Conservation (phyloP, 768 basidiomycete species). For the Russula brevipes region DNA sequence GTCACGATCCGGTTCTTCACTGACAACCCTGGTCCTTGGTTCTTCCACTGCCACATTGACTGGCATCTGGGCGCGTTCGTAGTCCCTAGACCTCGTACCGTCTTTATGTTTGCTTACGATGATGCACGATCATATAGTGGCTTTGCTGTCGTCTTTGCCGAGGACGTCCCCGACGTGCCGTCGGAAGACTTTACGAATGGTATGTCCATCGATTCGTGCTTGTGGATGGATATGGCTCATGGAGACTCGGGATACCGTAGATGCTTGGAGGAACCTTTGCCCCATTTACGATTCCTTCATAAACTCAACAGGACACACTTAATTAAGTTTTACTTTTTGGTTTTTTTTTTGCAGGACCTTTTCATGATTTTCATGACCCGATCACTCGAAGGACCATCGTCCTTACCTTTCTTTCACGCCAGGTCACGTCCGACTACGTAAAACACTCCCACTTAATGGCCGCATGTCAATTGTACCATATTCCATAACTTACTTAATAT, state of each 20-base stretch:
- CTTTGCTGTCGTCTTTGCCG: slow-evolving; percentile 21
- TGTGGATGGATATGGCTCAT: background rate
- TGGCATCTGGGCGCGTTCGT: slow-evolving; percentile 37
- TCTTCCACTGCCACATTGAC: slow-evolving; percentile 32
- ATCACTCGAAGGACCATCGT: background rate
- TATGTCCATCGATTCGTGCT: background rate
- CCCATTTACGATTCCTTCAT: slow-evolving; percentile 10
- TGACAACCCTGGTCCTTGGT: slow-evolving; percentile 31
- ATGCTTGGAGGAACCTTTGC: slow-evolving; percentile 4
- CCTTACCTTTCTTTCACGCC: background rate
- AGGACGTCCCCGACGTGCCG: slow-evolving; percentile 16
- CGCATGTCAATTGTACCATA: no score
- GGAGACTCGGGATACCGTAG: background rate
- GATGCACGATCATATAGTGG: background rate
- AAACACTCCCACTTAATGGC: background rate
- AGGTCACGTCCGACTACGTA: background rate
- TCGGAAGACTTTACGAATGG: background rate
- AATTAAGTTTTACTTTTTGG: background rate
- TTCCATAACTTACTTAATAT: background rate
- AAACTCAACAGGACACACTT: background rate
- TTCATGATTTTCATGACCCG: background rate
- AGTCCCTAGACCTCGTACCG: slow-evolving; percentile 58
- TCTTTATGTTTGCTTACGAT: slow-evolving; percentile 24
- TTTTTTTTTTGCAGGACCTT: background rate
- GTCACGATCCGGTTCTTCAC: slow-evolving; percentile 31